phyloP scores from a whole-genome alignment of 768 basidiomycete genomes.

The Boletus subparvulus region DNA sequence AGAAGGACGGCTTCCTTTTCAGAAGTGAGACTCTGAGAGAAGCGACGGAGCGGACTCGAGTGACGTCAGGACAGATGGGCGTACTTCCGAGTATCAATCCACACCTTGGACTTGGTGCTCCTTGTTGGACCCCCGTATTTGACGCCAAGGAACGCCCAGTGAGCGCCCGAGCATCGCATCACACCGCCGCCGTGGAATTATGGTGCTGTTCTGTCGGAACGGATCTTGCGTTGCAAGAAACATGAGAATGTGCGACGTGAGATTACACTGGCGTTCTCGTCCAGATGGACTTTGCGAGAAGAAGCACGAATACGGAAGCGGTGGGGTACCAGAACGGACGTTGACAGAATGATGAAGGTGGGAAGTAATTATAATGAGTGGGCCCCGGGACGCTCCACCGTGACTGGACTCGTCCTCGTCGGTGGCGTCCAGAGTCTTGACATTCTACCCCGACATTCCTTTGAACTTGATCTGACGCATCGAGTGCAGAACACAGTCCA shows the following conservation, averaged over 20 bases:
- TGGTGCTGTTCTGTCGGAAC: not conserved
- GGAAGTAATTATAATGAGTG: not conserved
- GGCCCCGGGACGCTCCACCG: too few species aligned
- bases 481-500: too few species aligned
- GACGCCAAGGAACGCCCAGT: not conserved
- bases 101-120: not conserved
- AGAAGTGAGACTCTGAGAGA: too few species aligned
- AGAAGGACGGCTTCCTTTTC: too few species aligned
- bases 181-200: not conserved
- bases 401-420: too few species aligned
- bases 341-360: not conserved
- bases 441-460: too few species aligned
- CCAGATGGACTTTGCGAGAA: too few species aligned
- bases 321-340: not conserved
- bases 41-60: not conserved
- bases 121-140: not conserved
- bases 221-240: constrained; percentile 2
- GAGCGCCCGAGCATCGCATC: not conserved
- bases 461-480: not conserved
- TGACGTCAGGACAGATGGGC: constrained; percentile 6
- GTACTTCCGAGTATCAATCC: not conserved
- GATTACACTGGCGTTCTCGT: too few species aligned
- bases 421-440: too few species aligned
- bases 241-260: not conserved
- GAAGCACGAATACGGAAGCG: not conserved